phyloP scores from a whole-genome alignment of 83 land plant species.

The Picea mariana region DNA sequence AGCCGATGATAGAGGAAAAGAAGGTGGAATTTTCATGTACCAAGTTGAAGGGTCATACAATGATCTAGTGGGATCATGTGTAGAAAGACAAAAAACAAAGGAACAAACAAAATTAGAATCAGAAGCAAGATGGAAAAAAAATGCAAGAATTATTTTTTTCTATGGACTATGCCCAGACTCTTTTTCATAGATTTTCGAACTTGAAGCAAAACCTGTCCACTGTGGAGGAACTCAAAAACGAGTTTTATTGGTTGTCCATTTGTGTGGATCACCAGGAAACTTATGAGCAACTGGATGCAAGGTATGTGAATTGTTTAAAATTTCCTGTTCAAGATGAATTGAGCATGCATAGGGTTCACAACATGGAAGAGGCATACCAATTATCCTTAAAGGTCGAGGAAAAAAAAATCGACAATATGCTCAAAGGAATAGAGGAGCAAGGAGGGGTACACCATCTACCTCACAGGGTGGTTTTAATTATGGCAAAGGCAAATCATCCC shows the following conservation, averaged over 20 bases:
- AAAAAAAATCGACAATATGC: neutral
- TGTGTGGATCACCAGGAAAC: neutral
- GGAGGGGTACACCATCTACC: neutral
- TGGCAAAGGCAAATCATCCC: neutral
- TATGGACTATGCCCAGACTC: neutral
- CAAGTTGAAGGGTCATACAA: no score
- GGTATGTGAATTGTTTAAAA: neutral
- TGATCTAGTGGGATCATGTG: no score
- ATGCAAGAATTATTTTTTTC: neutral
- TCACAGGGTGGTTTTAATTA: neutral
- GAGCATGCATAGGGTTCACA: neutral
- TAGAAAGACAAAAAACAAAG: no score
- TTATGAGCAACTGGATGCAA: neutral
- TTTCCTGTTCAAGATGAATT: neutral
- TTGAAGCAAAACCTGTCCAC: neutral
- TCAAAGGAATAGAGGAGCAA: neutral
- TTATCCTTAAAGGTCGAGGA: neutral
- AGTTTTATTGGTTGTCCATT: neutral
- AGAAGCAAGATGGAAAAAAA: no score
- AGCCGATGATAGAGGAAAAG: neutral
- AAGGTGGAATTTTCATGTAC: neutral
- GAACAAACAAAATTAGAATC: no score
- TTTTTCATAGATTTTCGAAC: neutral
- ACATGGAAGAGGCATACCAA: neutral
- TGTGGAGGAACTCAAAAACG: neutral